Evolutionary conservation across 768 basidiomycete genomes (phyloP).

Genomic region (Lentinula sp.): DNA sequence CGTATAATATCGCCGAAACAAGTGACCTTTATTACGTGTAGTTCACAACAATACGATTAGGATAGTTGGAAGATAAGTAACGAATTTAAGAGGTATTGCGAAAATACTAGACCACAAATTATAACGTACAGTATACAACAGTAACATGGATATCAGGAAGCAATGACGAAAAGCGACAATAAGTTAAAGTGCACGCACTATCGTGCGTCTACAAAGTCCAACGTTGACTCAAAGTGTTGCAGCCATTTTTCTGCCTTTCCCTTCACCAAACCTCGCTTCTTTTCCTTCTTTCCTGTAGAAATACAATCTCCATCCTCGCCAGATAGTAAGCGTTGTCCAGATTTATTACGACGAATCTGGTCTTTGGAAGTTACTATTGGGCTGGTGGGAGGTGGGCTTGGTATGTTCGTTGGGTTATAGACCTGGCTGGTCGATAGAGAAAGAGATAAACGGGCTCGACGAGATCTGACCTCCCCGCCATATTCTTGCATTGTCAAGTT

Average conservation of each 20-base stretch:
- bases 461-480: neutral
- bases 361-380: neutral
- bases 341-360: neutral
- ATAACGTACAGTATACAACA: neutral
- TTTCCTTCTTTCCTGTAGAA: conserved; percentile 4
- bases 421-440: neutral
- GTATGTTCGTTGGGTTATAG: neutral
- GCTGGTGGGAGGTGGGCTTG: neutral
- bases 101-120: neutral
- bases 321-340: neutral
- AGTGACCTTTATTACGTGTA: neutral
- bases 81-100: neutral
- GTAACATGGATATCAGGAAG: neutral
- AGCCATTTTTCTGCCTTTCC: conserved; percentile 7
- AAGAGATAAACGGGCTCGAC: conserved; percentile 2
- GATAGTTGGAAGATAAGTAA: neutral
- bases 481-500: neutral
- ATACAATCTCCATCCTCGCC: neutral
- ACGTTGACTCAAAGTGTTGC: conserved; percentile 1
- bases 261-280: conserved; percentile 2
- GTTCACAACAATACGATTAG: neutral
- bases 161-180: neutral
- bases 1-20: conserved; percentile 15
- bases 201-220: conserved; percentile 5
- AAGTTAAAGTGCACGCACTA: neutral